Conservation (phyloP, 2,329 filamentous ascomycete species). For the Paraphoma chrysanthemicola region DNA sequence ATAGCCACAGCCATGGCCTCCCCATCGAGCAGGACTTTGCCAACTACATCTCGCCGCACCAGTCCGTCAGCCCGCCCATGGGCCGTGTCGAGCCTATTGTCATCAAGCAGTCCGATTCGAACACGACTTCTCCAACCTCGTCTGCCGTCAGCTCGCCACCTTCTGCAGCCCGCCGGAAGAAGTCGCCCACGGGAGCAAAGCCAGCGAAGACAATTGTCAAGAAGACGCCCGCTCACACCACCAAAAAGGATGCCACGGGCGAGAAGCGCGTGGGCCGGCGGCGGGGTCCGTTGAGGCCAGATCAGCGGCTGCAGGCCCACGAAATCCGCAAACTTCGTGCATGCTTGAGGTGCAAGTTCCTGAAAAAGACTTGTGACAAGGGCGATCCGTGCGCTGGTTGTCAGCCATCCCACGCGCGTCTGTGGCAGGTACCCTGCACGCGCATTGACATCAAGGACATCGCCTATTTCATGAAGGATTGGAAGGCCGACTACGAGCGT, state of each 20-base stretch:
- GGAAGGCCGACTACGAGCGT: conserved; percentile 95
- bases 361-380: conserved; percentile 99
- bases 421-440: conserved; percentile 98
- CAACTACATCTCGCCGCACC: conserved; percentile 51
- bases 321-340: conserved; percentile 95
- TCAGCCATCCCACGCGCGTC: conserved; percentile 90
- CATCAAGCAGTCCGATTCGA: conserved; percentile 69
- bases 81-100: conserved; percentile 72
- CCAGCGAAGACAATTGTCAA: conserved; percentile 82
- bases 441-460: conserved; percentile 99
- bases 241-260: conserved; percentile 75
- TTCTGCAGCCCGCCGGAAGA: conserved; percentile 66
- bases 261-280: conserved; percentile 95
- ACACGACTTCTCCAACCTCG: conserved; percentile 66
- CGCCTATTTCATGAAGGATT: conserved; percentile 98
- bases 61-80: conserved; percentile 70
- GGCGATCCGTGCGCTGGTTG: conserved; percentile 95
- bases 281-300: conserved; percentile 86
- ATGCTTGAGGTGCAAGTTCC: conserved; percentile 94
- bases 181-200: conserved; percentile 71
- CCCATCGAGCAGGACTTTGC: conserved; percentile 39
- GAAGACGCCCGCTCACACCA: conserved; percentile 70
- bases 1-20: conserved; percentile 19
- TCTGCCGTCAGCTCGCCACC: conserved; percentile 62
- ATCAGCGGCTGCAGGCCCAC: conserved; percentile 94